Evolutionary conservation across 202 grass and related monocot genomes (phyloP).

Genomic region (Saccharum hybrid): DNA sequence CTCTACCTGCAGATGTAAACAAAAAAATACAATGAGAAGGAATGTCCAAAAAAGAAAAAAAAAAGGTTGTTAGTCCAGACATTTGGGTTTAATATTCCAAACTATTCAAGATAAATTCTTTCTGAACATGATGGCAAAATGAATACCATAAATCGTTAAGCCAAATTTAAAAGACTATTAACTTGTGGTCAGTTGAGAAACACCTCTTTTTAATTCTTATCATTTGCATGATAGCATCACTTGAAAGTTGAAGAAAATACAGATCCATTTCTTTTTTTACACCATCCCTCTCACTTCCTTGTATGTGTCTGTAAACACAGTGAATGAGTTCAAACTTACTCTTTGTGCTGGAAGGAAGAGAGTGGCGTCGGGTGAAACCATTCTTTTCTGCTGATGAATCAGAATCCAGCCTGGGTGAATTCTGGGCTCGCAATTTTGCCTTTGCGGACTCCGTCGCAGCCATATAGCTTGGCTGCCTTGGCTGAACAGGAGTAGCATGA

Average conservation of each 20-base stretch:
- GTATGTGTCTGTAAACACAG: conserved; percentile 36
- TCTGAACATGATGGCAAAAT: conserved; percentile 5
- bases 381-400: conserved; percentile 76
- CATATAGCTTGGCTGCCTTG: conserved; percentile 94
- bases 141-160: not conserved
- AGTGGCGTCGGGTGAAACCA: conserved; percentile 65
- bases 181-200: not conserved
- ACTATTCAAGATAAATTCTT: not conserved
- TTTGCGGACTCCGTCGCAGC: conserved; percentile 79
- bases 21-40: not conserved
- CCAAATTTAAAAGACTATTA: not conserved
- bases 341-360: conserved; percentile 75
- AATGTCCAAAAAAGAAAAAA: not conserved
- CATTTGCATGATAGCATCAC: conserved; percentile 37
- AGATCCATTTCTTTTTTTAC: conserved; percentile 44
- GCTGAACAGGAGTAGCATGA: conserved; percentile 50
- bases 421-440: conserved; percentile 78
- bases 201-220: conserved; percentile 28
- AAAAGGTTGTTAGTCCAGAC: not conserved
- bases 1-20: conserved; percentile 53
- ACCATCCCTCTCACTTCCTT: conserved; percentile 35
- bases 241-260: conserved; percentile 40
- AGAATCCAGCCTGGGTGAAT: conserved; percentile 63
- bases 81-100: not conserved
- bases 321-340: conserved; percentile 63